These are phyloP conservation scores for Madurella mycetomatis DNA, from an alignment of 2,329 filamentous ascomycete species.

Conservation along the genomic window DNA sequence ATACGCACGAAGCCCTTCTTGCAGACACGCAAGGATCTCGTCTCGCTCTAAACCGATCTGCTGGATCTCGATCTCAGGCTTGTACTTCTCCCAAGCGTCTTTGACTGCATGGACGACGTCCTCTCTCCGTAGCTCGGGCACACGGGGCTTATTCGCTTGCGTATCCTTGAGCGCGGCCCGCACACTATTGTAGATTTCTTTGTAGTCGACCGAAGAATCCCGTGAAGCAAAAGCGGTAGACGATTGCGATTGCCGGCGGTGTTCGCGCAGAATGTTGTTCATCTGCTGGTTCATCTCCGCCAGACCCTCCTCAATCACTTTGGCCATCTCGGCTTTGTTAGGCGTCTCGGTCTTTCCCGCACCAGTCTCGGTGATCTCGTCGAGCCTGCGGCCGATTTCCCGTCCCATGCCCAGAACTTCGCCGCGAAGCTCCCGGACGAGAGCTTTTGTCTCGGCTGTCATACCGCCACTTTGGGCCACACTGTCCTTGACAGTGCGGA, in stretches of 20 bases:
- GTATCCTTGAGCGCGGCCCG: constrained; percentile 67
- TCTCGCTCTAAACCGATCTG: constrained; percentile 87
- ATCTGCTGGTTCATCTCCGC: constrained; percentile 81
- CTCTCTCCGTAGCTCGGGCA: constrained; percentile 62
- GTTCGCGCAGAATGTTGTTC: constrained; percentile 71
- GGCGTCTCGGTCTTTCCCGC: constrained; percentile 45
- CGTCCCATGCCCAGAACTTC: constrained; percentile 94
- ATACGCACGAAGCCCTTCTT: constrained; percentile 79
- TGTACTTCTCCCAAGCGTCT: constrained; percentile 91
- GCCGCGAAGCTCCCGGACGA: constrained; percentile 83
- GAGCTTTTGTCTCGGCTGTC: constrained; percentile 85
- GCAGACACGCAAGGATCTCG: constrained; percentile 80
- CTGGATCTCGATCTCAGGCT: constrained; percentile 86
- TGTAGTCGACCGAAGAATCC: constrained; percentile 63
- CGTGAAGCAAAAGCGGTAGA: constrained; percentile 51
- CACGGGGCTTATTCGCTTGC: constrained; percentile 44
- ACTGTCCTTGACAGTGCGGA: constrained; percentile 86
- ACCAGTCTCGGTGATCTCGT: constrained; percentile 53
- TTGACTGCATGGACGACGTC: constrained; percentile 82
- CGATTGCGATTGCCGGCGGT: constrained; percentile 62
- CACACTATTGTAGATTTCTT: constrained; percentile 82
- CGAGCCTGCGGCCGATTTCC: constrained; percentile 82
- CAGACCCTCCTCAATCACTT: constrained; percentile 75
- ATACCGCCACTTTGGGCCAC: constrained; percentile 83
- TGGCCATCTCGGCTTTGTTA: constrained; percentile 66